Percentiles rank a stretch among this genome's conserved stretches.
These are phyloP conservation scores for Neocallimastix lanati DNA, from an alignment of 192 early-diverging fungal species.

Conservation along the genomic window DNA sequence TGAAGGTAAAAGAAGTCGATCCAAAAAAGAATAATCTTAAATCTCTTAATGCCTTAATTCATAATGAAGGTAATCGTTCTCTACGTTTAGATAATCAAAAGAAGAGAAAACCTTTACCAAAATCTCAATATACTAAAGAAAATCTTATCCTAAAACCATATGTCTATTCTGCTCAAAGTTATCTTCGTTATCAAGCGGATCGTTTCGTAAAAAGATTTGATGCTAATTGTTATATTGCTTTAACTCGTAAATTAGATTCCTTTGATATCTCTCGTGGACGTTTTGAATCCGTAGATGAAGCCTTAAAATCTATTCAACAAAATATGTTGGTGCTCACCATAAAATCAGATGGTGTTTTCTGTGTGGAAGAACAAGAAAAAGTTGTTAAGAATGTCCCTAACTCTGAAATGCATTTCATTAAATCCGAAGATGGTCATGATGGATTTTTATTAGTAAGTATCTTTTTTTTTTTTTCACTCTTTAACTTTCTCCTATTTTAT, in stretches of 20 bases:
- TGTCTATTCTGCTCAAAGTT: conserved; percentile 90
- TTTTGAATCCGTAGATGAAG: conserved; percentile 28
- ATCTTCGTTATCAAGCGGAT: conserved; percentile 93
- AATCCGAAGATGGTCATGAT: conserved; percentile 90
- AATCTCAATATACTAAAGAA: conserved; percentile 30
- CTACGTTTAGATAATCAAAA: conserved; percentile 6
- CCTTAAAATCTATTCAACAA: conserved; percentile 49
- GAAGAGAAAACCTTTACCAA: conserved; percentile 21
- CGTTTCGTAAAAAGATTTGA: conserved; percentile 63
- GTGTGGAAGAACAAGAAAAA: conserved; percentile 87
- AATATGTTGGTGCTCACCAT: conserved; percentile 84
- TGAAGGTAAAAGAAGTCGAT: conserved; percentile 8
- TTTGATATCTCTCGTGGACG: conserved; percentile 3
- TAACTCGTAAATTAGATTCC: not conserved
- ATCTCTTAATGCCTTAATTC: not conserved
- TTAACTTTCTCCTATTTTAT: no score
- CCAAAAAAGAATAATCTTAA: no score
- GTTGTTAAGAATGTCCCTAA: conserved; percentile 70
- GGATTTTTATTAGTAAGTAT: conserved; percentile 92
- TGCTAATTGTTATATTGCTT: not conserved
- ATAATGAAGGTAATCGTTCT: not conserved
- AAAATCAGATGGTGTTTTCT: conserved; percentile 87
- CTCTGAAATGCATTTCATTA: conserved; percentile 67
- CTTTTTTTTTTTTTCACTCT: no score
- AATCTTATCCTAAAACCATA: conserved; percentile 7